phyloP scores from a whole-genome alignment of 2,329 filamentous ascomycete genomes.

The Magnaporthiopsis poae region DNA sequence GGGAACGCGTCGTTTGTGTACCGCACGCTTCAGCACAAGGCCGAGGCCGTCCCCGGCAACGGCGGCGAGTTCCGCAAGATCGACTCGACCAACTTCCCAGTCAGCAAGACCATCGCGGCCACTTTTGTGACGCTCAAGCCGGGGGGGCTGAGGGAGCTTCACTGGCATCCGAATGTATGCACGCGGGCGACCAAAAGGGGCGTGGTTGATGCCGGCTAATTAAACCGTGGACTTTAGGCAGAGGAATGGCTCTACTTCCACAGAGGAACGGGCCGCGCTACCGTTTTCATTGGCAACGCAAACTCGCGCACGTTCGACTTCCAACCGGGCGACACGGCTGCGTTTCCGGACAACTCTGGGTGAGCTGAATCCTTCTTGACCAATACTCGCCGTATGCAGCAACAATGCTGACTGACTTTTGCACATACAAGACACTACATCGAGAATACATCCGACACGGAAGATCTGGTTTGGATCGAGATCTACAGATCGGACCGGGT shows the following conservation, averaged over 20 bases:
- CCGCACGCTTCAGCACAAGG: slow-evolving; percentile 43
- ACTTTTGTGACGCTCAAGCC: slow-evolving; percentile 56
- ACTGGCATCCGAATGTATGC: slow-evolving; percentile 58
- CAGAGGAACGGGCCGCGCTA: slow-evolving; percentile 49
- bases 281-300: slow-evolving; percentile 52
- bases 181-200: no score
- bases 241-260: slow-evolving; percentile 67
- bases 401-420: neutral
- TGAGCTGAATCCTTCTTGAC: slow-evolving; percentile 17
- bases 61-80: slow-evolving; percentile 56
- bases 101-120: slow-evolving; percentile 55
- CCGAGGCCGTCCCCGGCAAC: slow-evolving; percentile 48
- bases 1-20: slow-evolving; percentile 56
- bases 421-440: slow-evolving; percentile 46
- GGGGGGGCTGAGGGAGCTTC: slow-evolving; percentile 52
- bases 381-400: neutral
- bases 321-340: slow-evolving; percentile 55
- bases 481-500: slow-evolving; percentile 60
- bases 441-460: slow-evolving; percentile 54
- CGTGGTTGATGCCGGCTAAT: no score
- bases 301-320: slow-evolving; percentile 60
- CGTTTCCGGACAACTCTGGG: slow-evolving; percentile 56
- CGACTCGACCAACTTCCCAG: slow-evolving; percentile 58
- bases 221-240: slow-evolving; percentile 29
- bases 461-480: slow-evolving; percentile 59